Evolutionary conservation across 495 filamentous ascomycete species (phyloP), one percentile per base, ranked within the genome.

Genomic region (Neurospora tetraspora): DNA sequence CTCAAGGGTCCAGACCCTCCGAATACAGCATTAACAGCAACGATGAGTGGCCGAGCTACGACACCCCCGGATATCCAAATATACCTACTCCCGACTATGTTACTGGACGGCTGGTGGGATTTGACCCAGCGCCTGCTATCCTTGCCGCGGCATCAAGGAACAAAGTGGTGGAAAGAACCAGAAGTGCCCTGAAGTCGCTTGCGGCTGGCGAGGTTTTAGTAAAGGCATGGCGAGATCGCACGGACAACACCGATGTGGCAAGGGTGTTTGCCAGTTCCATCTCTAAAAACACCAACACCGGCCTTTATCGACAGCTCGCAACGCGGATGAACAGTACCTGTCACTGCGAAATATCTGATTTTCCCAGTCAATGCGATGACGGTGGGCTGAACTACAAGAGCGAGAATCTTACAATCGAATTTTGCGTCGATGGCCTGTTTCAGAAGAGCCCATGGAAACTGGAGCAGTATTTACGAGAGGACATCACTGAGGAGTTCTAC

Each of bases 311-410:
- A n/a, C 40, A 73, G 31, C 68, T 53, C 27, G 72, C 72, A 36
- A n/a, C 68, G 20, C 69, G 72, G 27, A 68, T 73, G 37, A 53
- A 70, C 69, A 73, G 72, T 20, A 59, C 47, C 4, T 59, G 47
- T 14, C 47, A 70, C 14, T 53, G 61, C 39, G 11, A 42, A 11
- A 7, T 34, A 68, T n/a, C 20, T 3, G 47, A 31, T 7, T 59
- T 70, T 39, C 72, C 72, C n/a, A 34, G 47, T 11, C 47, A 27
- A 27, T 59, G 47, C 47, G 20, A 27, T 20, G 47, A 59, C 47
- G 47, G 20, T 31, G 47, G 47, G 20, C 47, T 59, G 20, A 59
- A 59, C 23, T 59, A 59, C 47, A 59, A 59, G 11, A 59, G 47
- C 47, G 47, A 59, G 20, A 59, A 59, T 59, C 47, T 59, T 14